Base-by-base conservation (phyloP, 345 rosid species). In the Linum usitatissimum region DNA sequence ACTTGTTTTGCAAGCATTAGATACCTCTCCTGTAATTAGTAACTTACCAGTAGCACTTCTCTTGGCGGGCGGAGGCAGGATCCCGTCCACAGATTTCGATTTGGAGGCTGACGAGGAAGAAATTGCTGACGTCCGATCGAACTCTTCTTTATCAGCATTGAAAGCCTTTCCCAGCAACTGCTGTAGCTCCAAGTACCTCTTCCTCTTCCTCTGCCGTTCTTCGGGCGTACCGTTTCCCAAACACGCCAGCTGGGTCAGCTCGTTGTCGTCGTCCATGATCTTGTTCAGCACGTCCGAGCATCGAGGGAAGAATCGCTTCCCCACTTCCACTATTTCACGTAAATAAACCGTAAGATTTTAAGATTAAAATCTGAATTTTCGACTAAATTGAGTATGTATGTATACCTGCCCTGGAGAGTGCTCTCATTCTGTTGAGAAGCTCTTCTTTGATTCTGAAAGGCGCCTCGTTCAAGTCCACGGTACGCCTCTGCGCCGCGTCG, bases 371-470 rank as follows among this genome's bases (percentile, higher is more conserved):
- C 13, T 1, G 48, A 7, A 12, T 7, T 6, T 40, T 40, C n/a
- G 48, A 40, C 1, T 40, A 40, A 1, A 7, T 40, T 40, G 48
- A 12, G 13, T 40, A 7, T 40, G 13, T 40, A 7, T 40, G n/a
- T 56, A 40, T 80, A 91, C 98, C 98, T 40, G 92, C 82, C 73
- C 68, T 76, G 58, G 79, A 77, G 59, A 91, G 95, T 4, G 86
- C 95, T 73, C 23, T 75, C 70, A 84, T 66, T 70, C 96, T 78
- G 61, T 65, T 72, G 61, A 79, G 77, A 79, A 88, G 85, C 81
- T 87, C 88, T 71, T 84, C 91, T 53, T 81, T 76, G 58, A 88
- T 78, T 58, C 55, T 71, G 72, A 83, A 81, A 66, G 96, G 88
- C 54, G 85, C 69, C 62, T 76, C 86, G 57, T 86, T 86, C 74